These are phyloP conservation scores for Phytophthora citrophthora DNA, from an alignment of 352 stramenopile genomes.

Conservation along the genomic window DNA sequence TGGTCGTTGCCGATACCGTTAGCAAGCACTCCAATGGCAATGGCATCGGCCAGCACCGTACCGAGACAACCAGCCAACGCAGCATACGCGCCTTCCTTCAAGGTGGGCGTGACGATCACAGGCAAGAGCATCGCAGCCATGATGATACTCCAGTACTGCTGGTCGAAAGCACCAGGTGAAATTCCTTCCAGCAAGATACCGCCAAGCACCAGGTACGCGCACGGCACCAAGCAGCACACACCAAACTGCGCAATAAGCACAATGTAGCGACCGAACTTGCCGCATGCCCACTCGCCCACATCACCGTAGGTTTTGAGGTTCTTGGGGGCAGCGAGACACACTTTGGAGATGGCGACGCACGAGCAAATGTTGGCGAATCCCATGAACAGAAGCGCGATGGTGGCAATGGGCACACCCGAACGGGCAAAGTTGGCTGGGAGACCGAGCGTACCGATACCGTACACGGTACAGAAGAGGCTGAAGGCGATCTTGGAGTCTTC, in stretches of 20 bases:
- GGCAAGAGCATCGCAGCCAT: constrained; percentile 61
- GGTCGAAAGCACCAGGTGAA: constrained; percentile 51
- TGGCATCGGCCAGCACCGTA: constrained; percentile 60
- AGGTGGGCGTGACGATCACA: constrained; percentile 60
- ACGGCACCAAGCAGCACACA: constrained; percentile 60
- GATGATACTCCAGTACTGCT: constrained; percentile 65
- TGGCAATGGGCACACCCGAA: constrained; percentile 49
- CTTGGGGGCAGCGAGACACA: constrained; percentile 64
- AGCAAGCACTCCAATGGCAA: constrained; percentile 49
- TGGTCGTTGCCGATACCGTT: constrained; percentile 50
- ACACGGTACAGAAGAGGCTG: constrained; percentile 72
- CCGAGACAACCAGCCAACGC: constrained; percentile 65
- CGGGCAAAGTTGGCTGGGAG: constrained; percentile 71
- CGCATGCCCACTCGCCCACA: constrained; percentile 65
- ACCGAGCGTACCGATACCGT: constrained; percentile 69
- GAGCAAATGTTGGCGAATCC: constrained; percentile 66
- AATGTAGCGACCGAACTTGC: constrained; percentile 50
- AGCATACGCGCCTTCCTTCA: constrained; percentile 62
- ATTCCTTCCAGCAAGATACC: constrained; percentile 60
- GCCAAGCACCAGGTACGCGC: constrained; percentile 66
- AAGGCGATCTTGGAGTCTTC: constrained; percentile 71
- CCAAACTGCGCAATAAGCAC: constrained; percentile 64
- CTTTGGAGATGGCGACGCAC: constrained; percentile 59
- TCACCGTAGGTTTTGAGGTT: constrained; percentile 69
- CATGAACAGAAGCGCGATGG: constrained; percentile 63